Base-by-base conservation (phyloP, 768 basidiomycete genomes). In the Calocybe cyanea region DNA sequence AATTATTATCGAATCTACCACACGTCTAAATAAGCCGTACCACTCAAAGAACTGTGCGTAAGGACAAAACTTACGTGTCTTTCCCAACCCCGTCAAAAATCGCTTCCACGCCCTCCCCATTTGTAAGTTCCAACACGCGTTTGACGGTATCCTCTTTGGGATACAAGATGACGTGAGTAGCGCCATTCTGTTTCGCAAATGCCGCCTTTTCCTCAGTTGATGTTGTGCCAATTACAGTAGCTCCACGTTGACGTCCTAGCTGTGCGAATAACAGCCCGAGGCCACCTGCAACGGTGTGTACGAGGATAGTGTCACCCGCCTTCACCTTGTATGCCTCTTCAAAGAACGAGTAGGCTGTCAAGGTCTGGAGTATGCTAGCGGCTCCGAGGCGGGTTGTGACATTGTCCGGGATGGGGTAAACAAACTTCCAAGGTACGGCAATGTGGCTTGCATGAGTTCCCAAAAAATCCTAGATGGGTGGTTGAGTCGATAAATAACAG, bases 81-180 rank as follows among this genome's bases (percentile, higher is more conserved):
- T 89, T 94, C 1, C 95, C 95, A n/a, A 99, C 92, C 21, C 95
- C 95, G 57, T 99, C 95, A 57, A 86, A 95, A 18, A 92, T 78
- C 13, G 81, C 94, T 51, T 95, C 78, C 4, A 92, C 88, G 13
- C 91, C 89, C 53, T 82, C 73, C 6, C 87, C 88, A 33, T 80
- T 79, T 0, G 91, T 92, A 43, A 92, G 64, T 55, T 87, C 81
- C 43, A 84, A 61, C 13, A 89, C 87, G 36, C 82, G 75, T 52
- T 84, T 59, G 9, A 89, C 84, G 0, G 85, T 85, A 49, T 90
- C 76, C 57, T 90, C 87, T 37, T 75, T 69, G 9, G 77, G 78
- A 64, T 92, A 92, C 32, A 93, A 62, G 49, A 97, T 83, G 39
- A 96, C 91, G 59, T 95, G 83, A 59, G 89, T 81, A 0, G 92